These are phyloP conservation scores for Magnusiomyces tetraspermus DNA, from an alignment of 1,139 yeast species.

Conservation along the genomic window DNA sequence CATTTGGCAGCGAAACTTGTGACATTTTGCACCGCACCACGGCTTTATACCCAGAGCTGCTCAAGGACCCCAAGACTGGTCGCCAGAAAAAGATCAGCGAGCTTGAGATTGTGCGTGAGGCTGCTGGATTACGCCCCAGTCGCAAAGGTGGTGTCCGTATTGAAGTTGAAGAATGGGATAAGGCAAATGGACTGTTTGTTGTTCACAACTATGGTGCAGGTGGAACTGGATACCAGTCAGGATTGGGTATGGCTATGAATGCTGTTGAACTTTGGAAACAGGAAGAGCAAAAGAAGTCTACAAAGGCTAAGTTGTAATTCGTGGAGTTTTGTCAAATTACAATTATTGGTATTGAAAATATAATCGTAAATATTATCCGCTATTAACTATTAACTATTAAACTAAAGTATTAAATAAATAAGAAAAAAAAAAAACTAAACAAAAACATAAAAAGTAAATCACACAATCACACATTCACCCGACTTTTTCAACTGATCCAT, in stretches of 20 bases:
- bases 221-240: conserved; percentile 45
- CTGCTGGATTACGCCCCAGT: conserved; percentile 57
- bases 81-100: conserved; percentile 21
- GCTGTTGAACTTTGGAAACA: conserved; percentile 7
- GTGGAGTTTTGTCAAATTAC: neutral
- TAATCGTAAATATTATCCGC: neutral
- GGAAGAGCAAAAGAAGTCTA: neutral
- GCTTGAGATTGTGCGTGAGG: conserved; percentile 43
- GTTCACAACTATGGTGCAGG: conserved; percentile 45
- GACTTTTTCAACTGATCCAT: conserved; percentile 16
- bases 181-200: conserved; percentile 32
- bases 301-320: neutral
- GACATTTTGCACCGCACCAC: conserved; percentile 50
- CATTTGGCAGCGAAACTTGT: conserved; percentile 42
- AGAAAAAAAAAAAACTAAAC: no score
- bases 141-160: conserved; percentile 57
- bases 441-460: neutral
- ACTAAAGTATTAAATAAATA: no score
- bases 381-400: neutral
- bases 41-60: conserved; percentile 36
- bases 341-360: no score
- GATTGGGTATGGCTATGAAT: conserved; percentile 13
- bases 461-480: neutral
- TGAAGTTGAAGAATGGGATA: conserved; percentile 28
- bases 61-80: conserved; percentile 26